phyloP scores from a whole-genome alignment of 441 rosid species.

The Raphanus hybrid region DNA sequence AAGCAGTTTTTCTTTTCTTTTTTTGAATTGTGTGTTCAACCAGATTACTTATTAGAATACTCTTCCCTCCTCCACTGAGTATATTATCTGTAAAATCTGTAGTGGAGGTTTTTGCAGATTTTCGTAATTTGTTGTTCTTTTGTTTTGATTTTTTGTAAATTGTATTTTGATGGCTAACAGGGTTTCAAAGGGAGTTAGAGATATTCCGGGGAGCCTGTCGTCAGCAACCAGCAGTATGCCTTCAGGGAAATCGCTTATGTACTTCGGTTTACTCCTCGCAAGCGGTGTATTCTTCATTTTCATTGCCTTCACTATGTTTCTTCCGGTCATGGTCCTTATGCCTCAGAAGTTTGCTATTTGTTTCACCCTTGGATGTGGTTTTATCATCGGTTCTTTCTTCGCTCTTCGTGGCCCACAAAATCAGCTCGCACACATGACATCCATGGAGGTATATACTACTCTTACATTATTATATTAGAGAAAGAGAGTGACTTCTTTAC shows the following conservation, averaged over 20 bases:
- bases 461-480: neutral
- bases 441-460: conserved; percentile 59
- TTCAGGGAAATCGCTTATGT: conserved; percentile 74
- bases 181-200: conserved; percentile 79
- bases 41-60: too few species aligned
- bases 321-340: conserved; percentile 79
- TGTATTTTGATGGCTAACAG: conserved; percentile 34
- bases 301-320: conserved; percentile 79
- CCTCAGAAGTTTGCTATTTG: conserved; percentile 82
- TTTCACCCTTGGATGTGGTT: conserved; percentile 76
- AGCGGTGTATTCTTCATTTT: conserved; percentile 71
- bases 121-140: too few species aligned
- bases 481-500: neutral
- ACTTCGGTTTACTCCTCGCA: conserved; percentile 69
- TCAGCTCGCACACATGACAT: conserved; percentile 72
- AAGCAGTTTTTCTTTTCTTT: too few species aligned
- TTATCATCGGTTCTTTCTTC: conserved; percentile 74
- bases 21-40: too few species aligned
- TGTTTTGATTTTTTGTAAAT: too few species aligned
- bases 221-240: conserved; percentile 74
- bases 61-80: too few species aligned
- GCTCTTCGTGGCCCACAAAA: conserved; percentile 72
- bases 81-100: too few species aligned
- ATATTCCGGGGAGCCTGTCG: conserved; percentile 68
- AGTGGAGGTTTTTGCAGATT: too few species aligned